Evolutionary conservation across 805 yeast species (phyloP).

Genomic region (Pichia phayaonensis): DNA sequence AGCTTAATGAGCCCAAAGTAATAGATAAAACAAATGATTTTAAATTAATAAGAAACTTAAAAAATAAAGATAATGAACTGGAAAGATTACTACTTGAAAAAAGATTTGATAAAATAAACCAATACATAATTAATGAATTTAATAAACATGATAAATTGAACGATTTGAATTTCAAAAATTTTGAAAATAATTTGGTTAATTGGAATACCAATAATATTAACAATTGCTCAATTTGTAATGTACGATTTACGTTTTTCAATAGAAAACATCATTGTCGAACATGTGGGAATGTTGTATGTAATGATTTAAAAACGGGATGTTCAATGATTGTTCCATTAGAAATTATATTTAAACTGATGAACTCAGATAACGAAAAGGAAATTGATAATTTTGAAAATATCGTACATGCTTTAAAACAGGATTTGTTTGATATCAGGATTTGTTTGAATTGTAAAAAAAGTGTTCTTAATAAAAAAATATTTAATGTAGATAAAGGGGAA

Average conservation of each 20-base stretch:
- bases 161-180: constrained; percentile 18
- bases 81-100: constrained; percentile 37
- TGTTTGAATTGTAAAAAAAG: constrained; percentile 64
- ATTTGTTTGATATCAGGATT: constrained; percentile 39
- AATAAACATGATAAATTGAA: constrained; percentile 9
- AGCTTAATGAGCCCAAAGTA: constrained; percentile 10
- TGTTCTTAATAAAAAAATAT: constrained; percentile 50
- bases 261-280: constrained; percentile 89
- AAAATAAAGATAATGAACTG: constrained; percentile 28
- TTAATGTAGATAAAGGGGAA: constrained; percentile 32
- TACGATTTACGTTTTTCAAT: constrained; percentile 41
- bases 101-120: constrained; percentile 40
- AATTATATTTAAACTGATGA: constrained; percentile 32
- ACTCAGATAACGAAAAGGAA: not conserved
- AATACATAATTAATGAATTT: constrained; percentile 43
- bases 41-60: constrained; percentile 36
- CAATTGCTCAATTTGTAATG: constrained; percentile 58
- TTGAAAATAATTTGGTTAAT: constrained; percentile 42
- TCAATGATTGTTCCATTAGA: constrained; percentile 62
- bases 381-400: constrained; percentile 8
- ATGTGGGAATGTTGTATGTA: constrained; percentile 82
- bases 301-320: constrained; percentile 52
- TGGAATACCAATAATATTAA: constrained; percentile 55
- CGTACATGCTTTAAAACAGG: constrained; percentile 4
- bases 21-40: constrained; percentile 10